Evolutionary conservation across 306 rosid species (phyloP), one percentile per base, ranked within the genome.

Genomic region (Cucurbita argyrosperma): DNA sequence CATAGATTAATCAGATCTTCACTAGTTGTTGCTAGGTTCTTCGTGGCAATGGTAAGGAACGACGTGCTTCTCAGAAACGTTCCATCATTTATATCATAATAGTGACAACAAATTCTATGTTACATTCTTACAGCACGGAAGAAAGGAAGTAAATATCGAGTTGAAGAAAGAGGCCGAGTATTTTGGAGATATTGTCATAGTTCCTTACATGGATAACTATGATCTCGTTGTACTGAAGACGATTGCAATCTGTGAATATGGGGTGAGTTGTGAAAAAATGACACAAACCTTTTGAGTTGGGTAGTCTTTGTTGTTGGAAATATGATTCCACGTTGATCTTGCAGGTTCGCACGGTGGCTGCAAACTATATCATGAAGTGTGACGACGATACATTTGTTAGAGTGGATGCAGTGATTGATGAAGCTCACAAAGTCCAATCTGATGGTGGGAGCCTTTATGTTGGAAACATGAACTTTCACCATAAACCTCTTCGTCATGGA

Each of bases 141-240:
- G 97, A 77, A 94, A 86, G 82, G 97, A 94, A 77, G 88, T 87
- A 46, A 89, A 91, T 42, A 76, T 84, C 65, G 97, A 94, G 77
- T 85, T 94, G 56, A 87, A 74, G 80, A 94, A 85, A 79, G 99
- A 94, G 82, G 89, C 97, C 42, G 97, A 89, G 58, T 94, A 88
- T 81, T 94, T 91, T 55, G 96, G 96, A n/a, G 99, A 94, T 82
- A 80, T 91, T 71, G 88, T 91, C 78, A 83, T 91, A 23, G 96
- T 94, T 74, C 99, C 99, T 12, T 94, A 88, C 84, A 85, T 94
- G 95, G 99, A 94, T 79, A 89, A 88, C 81, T 94, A 94, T 82
- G 96, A 94, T 71, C 97, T 91, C 71, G 97, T 94, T 75, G 99
- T 91, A 49, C 77, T 94, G 89, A 94, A 94, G 90, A 94, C 99